Base-by-base conservation (phyloP, 2,329 filamentous ascomycete species). In the Apiospora koreana region DNA sequence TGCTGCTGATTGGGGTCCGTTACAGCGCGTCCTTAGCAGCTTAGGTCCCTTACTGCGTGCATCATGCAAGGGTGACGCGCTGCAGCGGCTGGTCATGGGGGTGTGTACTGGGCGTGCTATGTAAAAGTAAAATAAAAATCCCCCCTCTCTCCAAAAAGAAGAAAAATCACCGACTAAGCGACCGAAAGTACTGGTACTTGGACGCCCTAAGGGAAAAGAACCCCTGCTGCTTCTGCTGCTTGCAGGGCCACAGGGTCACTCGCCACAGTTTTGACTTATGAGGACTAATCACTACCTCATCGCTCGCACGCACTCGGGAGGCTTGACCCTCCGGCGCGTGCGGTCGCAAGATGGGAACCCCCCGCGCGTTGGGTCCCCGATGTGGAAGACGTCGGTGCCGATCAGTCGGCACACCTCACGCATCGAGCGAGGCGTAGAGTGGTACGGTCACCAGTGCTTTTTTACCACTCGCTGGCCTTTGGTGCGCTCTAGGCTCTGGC, bases 61-160 rank as follows among this genome's bases (percentile, higher is more conserved):
- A 68, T 68, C 43, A 48, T 68, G 66, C 66, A 50, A 38, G 66
- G 45, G 66, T 68, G 66, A 68, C 66, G 45, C 66, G 45, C 43
- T 50, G 66, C 66, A 48, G 43, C 28, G 23, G 46, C 45, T 23
- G 43, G 66, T 54, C 43, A 42, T 68, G 23, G 66, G 66, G 23
- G 28, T 14, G 64, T 66, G 38, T 66, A 45, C 38, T 45, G 23
- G 38, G 6, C 43, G n/a, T n/a, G n/a, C n/a, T n/a, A n/a, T n/a
- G n/a, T n/a, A n/a, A n/a, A n/a, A n/a, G n/a, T n/a, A n/a, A n/a
- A n/a, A n/a, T n/a, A n/a, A n/a, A n/a, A n/a, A n/a, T n/a, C n/a
- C n/a, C n/a, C 21, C 18, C 1, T 1, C 16, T 25, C 50, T 14
- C 7, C 50, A n/a, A 25, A 54, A 38, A 62, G 21, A 2, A n/a